Evolutionary conservation across 306 rosid species (phyloP).

Genomic region (Pterocarpus santalinus): DNA sequence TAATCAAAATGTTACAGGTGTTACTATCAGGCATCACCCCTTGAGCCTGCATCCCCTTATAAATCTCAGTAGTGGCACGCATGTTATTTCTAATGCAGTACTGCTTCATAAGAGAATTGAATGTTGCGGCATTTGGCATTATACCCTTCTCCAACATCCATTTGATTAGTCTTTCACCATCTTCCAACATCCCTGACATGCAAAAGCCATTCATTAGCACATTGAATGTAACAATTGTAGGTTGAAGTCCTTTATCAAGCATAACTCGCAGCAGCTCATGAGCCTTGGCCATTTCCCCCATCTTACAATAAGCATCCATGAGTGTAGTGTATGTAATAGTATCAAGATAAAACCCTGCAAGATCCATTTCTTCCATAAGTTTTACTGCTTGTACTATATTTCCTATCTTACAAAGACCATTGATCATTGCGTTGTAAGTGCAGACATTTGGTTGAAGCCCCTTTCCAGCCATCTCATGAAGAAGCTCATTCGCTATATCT

Average conservation of each 20-base stretch:
- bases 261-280: constrained; percentile 69
- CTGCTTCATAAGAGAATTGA: constrained; percentile 90
- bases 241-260: constrained; percentile 78
- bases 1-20: constrained; percentile 82
- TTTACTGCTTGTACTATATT: constrained; percentile 70
- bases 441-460: constrained; percentile 84
- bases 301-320: constrained; percentile 86
- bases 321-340: constrained; percentile 85
- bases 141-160: constrained; percentile 88
- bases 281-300: constrained; percentile 77
- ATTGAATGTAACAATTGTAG: constrained; percentile 88
- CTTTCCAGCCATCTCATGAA: constrained; percentile 75
- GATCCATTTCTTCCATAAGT: constrained; percentile 80
- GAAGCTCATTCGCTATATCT: constrained; percentile 83
- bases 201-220: constrained; percentile 95
- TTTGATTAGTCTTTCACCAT: constrained; percentile 75
- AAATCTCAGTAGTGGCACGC: constrained; percentile 65
- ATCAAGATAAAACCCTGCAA: constrained; percentile 77
- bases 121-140: constrained; percentile 77
- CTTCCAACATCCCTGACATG: constrained; percentile 82
- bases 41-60: constrained; percentile 64
- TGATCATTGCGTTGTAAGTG: constrained; percentile 77
- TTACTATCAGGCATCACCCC: constrained; percentile 79
- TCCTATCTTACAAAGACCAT: constrained; percentile 90
- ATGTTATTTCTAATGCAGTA: constrained; percentile 82